phyloP scores from a whole-genome alignment of 108 stramenopile genomes.

The Aurantiochytrium sp. region DNA sequence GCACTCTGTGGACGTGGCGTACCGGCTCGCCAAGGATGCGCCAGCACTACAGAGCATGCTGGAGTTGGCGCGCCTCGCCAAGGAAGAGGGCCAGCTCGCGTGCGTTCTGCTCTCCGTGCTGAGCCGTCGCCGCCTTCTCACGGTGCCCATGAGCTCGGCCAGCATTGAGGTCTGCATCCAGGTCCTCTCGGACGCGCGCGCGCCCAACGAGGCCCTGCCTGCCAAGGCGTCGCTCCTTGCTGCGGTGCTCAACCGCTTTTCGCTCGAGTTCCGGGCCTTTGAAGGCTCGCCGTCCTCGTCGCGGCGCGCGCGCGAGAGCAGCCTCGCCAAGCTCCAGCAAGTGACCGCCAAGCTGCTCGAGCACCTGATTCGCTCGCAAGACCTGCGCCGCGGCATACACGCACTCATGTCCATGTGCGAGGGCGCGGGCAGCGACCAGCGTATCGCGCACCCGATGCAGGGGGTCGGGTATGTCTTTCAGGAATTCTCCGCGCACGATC shows the following conservation, averaged over 20 bases:
- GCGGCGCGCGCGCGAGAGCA: background rate
- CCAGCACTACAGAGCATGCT: background rate
- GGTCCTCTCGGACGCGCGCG: background rate
- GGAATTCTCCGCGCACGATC: background rate
- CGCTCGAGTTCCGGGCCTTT: background rate
- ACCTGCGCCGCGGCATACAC: background rate
- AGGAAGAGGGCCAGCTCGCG: background rate
- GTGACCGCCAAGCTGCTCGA: background rate
- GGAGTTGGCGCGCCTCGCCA: background rate
- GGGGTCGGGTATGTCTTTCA: background rate
- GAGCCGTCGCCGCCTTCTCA: slow-evolving; percentile 5
- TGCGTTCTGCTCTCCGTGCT: background rate
- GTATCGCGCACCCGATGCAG: background rate
- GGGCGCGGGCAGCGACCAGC: background rate
- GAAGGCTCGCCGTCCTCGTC: background rate
- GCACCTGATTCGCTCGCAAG: background rate
- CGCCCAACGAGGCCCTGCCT: background rate
- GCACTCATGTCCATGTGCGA: background rate
- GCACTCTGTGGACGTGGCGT: background rate
- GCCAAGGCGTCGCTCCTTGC: background rate
- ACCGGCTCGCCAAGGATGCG: background rate
- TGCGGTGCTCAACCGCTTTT: slow-evolving; percentile 7
- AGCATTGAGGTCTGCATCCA: background rate
- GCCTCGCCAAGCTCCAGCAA: background rate
- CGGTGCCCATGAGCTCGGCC: background rate